Conservation (phyloP, 805 yeast species). For the Yarrowia porcina region DNA sequence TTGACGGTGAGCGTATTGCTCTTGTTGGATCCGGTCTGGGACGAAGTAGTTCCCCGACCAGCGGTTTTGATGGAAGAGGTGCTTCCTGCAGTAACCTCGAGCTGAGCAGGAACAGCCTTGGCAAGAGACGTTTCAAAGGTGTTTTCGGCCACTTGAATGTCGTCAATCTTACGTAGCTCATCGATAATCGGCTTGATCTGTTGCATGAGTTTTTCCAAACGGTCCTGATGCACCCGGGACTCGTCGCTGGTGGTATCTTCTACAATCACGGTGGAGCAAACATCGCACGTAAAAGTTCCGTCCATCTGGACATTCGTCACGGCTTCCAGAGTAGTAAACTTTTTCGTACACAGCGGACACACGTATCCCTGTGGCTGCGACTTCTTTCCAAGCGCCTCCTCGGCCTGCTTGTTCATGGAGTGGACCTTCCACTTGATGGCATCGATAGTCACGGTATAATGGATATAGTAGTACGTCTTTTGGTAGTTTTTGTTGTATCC, state of each 20-base stretch:
- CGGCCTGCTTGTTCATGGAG: slow-evolving; percentile 70
- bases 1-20: slow-evolving; percentile 70
- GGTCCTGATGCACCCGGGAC: slow-evolving; percentile 75
- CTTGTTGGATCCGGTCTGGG: slow-evolving; percentile 26
- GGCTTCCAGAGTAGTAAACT: slow-evolving; percentile 84
- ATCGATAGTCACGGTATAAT: slow-evolving; percentile 89
- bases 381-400: slow-evolving; percentile 77
- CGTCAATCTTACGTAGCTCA: slow-evolving; percentile 77
- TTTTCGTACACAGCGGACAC: slow-evolving; percentile 80
- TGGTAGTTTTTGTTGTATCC: slow-evolving; percentile 36
- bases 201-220: slow-evolving; percentile 77
- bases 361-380: slow-evolving; percentile 92
- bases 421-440: slow-evolving; percentile 96
- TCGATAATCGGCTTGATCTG: slow-evolving; percentile 86
- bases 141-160: slow-evolving; percentile 76
- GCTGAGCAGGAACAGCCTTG: slow-evolving; percentile 70
- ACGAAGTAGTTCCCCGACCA: slow-evolving; percentile 26
- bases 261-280: slow-evolving; percentile 69
- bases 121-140: slow-evolving; percentile 82
- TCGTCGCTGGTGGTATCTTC: slow-evolving; percentile 89
- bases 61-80: slow-evolving; percentile 27
- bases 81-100: slow-evolving; percentile 28
- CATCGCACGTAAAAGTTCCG: slow-evolving; percentile 75
- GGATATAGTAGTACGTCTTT: slow-evolving; percentile 81
- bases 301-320: slow-evolving; percentile 77